phyloP scores from a whole-genome alignment of 2,329 filamentous ascomycete species.

The Falciphora oryzae region DNA sequence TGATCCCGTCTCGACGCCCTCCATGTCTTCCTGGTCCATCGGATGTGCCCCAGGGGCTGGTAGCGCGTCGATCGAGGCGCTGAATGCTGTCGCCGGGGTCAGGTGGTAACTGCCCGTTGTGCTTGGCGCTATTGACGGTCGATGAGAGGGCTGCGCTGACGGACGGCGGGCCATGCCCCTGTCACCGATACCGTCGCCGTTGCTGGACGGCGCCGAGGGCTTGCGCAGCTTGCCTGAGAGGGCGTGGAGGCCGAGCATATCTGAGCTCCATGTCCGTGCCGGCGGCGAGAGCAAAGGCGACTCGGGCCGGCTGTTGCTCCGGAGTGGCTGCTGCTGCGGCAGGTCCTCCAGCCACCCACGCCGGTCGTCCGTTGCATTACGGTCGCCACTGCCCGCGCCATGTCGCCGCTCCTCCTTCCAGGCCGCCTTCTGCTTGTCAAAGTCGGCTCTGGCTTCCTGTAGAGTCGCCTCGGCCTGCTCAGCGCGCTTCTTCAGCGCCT shows the following conservation, averaged over 20 bases:
- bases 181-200: constrained; percentile 34
- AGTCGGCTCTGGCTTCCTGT: constrained; percentile 44
- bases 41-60: constrained; percentile 35
- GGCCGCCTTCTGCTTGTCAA: constrained; percentile 41
- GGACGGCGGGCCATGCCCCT: constrained; percentile 38
- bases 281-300: constrained; percentile 47
- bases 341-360: constrained; percentile 49
- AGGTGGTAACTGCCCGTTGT: constrained; percentile 18
- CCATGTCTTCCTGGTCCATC: constrained; percentile 42
- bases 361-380: constrained; percentile 29
- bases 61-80: constrained; percentile 42
- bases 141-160: constrained; percentile 40
- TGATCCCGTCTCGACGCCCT: constrained; percentile 52
- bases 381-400: constrained; percentile 8
- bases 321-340: constrained; percentile 21
- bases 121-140: constrained; percentile 34
- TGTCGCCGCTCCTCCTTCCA: constrained; percentile 25
- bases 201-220: constrained; percentile 45
- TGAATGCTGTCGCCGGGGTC: constrained; percentile 31
- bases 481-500: constrained; percentile 57
- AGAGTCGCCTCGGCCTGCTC: constrained; percentile 62
- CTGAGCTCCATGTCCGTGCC: constrained; percentile 47
- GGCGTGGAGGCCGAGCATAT: constrained; percentile 42
- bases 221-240: constrained; percentile 37
- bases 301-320: constrained; percentile 44